Percentiles rank a stretch among this genome's conserved stretches.
phyloP scores from a whole-genome alignment of 805 yeast species.

The Tetrapisispora pingtungensis region DNA sequence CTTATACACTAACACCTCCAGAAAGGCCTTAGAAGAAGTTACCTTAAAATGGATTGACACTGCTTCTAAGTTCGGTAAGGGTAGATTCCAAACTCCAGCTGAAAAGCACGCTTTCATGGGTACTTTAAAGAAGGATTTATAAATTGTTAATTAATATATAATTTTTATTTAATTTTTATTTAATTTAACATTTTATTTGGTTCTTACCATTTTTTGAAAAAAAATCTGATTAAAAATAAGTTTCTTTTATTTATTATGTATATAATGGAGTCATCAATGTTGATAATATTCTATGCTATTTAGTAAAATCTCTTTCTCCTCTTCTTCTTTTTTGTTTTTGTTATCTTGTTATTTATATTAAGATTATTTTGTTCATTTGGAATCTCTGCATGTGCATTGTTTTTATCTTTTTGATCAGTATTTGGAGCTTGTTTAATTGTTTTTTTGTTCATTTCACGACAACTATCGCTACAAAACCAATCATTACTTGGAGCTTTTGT shows the following conservation, averaged over 20 bases:
- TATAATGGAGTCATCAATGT: background rate
- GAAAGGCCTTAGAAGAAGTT: conserved; percentile 95
- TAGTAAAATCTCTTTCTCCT: conserved; percentile 2
- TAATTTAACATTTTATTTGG: conserved; percentile 1
- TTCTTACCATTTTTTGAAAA: background rate
- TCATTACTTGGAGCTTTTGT: conserved; percentile 50
- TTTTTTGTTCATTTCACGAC: conserved; percentile 6
- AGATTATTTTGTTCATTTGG: background rate
- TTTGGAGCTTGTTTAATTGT: too few species aligned
- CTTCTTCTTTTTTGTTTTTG: background rate
- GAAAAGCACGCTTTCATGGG: conserved; percentile 99
- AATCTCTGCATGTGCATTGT: background rate
- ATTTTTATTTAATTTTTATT: background rate
- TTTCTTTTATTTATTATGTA: background rate
- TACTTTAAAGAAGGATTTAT: conserved; percentile 96
- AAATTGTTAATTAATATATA: conserved; percentile 20
- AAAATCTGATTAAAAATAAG: background rate
- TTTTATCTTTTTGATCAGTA: background rate
- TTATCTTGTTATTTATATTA: background rate
- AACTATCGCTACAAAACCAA: conserved; percentile 60
- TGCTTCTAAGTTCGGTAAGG: conserved; percentile 99
- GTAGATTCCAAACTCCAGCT: conserved; percentile 99
- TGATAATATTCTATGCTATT: background rate
- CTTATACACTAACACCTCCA: conserved; percentile 92
- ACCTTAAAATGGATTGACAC: conserved; percentile 99